A percentile compares a stretch with the other conserved stretches of the same genome.
phyloP scores from a whole-genome alignment of 192 early-diverging fungal species.

The Umbelopsis isabellina region DNA sequence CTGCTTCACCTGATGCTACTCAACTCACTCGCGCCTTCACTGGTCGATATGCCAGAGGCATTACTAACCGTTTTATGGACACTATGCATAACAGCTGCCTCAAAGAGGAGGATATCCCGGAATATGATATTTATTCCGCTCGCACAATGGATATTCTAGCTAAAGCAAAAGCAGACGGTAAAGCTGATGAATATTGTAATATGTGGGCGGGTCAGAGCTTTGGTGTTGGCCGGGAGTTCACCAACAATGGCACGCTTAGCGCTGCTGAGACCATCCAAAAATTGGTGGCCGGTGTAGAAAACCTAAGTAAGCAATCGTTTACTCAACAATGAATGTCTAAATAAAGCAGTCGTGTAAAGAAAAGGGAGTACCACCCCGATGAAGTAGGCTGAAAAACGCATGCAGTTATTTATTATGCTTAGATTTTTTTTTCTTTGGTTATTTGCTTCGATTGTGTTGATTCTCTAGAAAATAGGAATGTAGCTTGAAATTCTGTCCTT shows the following conservation, averaged over 20 bases:
- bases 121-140: conserved; percentile 32
- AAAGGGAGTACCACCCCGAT: background rate
- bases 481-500: conserved; percentile 95
- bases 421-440: background rate
- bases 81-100: background rate
- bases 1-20: conserved; percentile 3
- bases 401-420: background rate
- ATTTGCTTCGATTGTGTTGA: background rate
- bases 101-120: conserved; percentile 3
- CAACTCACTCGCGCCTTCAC: conserved; percentile 27
- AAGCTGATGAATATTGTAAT: conserved; percentile 15
- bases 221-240: conserved; percentile 11
- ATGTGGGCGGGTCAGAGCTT: conserved; percentile 23
- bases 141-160: conserved; percentile 31
- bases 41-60: conserved; percentile 30
- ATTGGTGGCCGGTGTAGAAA: conserved; percentile 24
- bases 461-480: conserved; percentile 84
- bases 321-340: background rate
- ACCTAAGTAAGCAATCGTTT: background rate
- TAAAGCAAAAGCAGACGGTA: conserved; percentile 21
- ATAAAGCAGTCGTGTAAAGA: too few relatives aligned
- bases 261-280: conserved; percentile 29
- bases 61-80: conserved; percentile 25
- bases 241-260: conserved; percentile 31
- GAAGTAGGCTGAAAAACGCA: background rate